Base-by-base conservation (phyloP, 257 asterid genomes). In the Asclepias syriaca region DNA sequence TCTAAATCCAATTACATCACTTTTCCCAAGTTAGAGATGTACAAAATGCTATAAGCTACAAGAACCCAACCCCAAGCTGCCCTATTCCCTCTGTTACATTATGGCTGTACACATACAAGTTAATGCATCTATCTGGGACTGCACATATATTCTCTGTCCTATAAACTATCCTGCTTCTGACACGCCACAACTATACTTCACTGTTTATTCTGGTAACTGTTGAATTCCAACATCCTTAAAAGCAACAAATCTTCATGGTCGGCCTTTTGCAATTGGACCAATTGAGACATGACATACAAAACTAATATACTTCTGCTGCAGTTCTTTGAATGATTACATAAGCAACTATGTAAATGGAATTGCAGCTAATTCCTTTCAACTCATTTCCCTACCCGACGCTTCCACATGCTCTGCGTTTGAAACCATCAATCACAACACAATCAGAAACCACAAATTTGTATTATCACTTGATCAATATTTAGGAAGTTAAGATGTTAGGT, bases 371-470 rank as follows among this genome's bases (percentile, higher is more conserved):
- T 76, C 50, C 57, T 56, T 74, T 43, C 46, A 65, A 72, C 77
- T 45, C 82, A 82, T 83, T 85, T 91, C 68, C 87, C 96, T 16
- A 82, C 87, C 39, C 97, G 93, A 63, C 71, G 85, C 82, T 77
- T 88, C 99, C 99, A 94, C 74, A 74, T 75, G 81, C 87, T 80
- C 99, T 94, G 96, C 90, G 84, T 70, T 73, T 32, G 6, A 54
- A 43, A 57, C 71, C 6, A 78, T 50, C 27, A 49, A n/a, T 50
- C 27, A 49, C 14, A 54, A 80, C 68, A 80, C 77, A 16, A 66
- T 27, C 58, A 65, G 49, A 59, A 18, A 37, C 27, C 64, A 15
- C 21, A 51, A 55, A 56, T 57, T 53, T 40, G 50, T 50, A 39
- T 27, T 5, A 46, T 46, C 29, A 24, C 60, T n/a, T 14, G 16